These are phyloP conservation scores for Botryobasidium botryosum DNA, from an alignment of 768 basidiomycete genomes.

Conservation along the genomic window DNA sequence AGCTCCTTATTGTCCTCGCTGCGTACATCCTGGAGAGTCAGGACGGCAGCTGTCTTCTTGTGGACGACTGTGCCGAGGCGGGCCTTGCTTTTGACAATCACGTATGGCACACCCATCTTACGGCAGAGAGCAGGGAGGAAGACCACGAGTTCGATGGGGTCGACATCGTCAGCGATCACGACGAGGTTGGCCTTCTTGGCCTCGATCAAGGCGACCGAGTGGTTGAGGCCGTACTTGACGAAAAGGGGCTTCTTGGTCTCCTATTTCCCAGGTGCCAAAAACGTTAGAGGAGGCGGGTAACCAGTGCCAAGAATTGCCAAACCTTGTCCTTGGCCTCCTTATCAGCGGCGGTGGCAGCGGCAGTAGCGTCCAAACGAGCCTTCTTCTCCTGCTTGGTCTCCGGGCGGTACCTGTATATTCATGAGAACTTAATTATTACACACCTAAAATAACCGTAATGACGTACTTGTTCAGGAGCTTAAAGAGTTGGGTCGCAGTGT, in stretches of 20 bases:
- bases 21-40: conserved; percentile 85
- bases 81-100: conserved; percentile 96
- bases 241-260: conserved; percentile 90
- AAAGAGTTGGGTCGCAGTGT: conserved; percentile 96
- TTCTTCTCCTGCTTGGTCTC: conserved; percentile 97
- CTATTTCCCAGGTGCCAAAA: conserved; percentile 21
- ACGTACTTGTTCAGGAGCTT: conserved; percentile 84
- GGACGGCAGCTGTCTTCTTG: conserved; percentile 93
- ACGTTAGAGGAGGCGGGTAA: conserved; percentile 20
- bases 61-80: conserved; percentile 95
- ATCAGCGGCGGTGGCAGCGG: conserved; percentile 56
- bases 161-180: conserved; percentile 93
- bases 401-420: conserved; percentile 46
- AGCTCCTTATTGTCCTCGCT: conserved; percentile 90
- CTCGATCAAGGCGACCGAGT: conserved; percentile 87
- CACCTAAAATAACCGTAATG: neutral
- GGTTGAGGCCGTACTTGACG: conserved; percentile 95
- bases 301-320: neutral
- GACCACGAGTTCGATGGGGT: conserved; percentile 97
- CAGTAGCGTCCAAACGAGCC: conserved; percentile 65
- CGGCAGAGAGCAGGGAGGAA: conserved; percentile 96
- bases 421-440: neutral
- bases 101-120: conserved; percentile 99
- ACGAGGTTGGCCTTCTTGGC: conserved; percentile 95
- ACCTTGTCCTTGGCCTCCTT: conserved; percentile 37